Base-by-base conservation (phyloP, 2,329 filamentous ascomycete species). In the Colletotrichum somersetense region DNA sequence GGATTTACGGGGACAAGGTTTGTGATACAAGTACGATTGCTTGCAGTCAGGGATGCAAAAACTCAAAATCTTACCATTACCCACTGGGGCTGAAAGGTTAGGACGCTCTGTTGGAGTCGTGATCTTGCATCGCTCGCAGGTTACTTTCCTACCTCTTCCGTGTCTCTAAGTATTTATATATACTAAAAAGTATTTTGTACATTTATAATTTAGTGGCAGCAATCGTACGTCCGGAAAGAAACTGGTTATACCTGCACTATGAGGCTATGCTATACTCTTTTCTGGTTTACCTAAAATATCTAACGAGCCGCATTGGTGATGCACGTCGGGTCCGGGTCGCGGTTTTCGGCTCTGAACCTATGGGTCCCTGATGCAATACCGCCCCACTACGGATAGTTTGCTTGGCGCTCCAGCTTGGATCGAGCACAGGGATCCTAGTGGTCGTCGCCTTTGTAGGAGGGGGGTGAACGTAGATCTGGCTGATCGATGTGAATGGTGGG, bases 341-440 rank as follows among this genome's bases (percentile, higher is more conserved):
- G 61, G 66, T 65, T 56, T 46, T 35, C 33, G 23, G 52, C 68
- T 57, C 38, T 62, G 48, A 58, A 38, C 52, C 44, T 40, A n/a
- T 57, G n/a, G 55, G 35, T 57, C 65, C 58, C 55, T 72, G 69
- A 64, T 64, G 66, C 48, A 69, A 62, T 63, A 48, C 59, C 33
- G 70, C 66, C 55, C 70, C 70, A 50, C 70, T 44, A 65, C 70
- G 59, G 69, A 72, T 69, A 70, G 42, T 61, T 65, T 72, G 66
- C 66, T 52, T 70, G 66, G 70, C 59, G 42, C 40, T 30, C 30
- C 61, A 61, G 48, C 70, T 46, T 56, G 53, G 66, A 72, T 72
- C 66, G 66, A 48, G 59, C 52, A 61, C 48, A 50, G 23, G 48
- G 42, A 40, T 42, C 68, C 52, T 26, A 33, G 64, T 42, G 23